Evolutionary conservation across 1,284 basidiomycete species (phyloP).

Genomic region (Bjerkandera adusta): DNA sequence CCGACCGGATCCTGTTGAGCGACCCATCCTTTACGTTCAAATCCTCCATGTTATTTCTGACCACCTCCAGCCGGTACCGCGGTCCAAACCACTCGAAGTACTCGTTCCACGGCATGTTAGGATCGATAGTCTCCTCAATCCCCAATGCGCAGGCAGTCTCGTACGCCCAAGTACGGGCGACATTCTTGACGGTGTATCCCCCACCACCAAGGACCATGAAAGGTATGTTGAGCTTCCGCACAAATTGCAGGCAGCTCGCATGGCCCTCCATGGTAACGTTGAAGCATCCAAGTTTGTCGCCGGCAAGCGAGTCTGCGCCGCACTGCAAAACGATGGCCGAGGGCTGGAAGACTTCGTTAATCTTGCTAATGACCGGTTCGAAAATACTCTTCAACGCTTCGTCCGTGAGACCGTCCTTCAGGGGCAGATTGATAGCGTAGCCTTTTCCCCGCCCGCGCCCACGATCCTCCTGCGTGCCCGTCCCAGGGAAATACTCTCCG

Average conservation of each 20-base stretch:
- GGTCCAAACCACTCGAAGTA: conserved; percentile 99
- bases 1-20: conserved; percentile 77
- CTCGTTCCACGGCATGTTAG: conserved; percentile 90
- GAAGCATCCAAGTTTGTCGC: conserved; percentile 96
- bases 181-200: conserved; percentile 96
- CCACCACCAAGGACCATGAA: conserved; percentile 93
- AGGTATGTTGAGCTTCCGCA: conserved; percentile 84
- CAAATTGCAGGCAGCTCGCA: conserved; percentile 86
- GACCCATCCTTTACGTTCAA: conserved; percentile 83
- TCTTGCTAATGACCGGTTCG: conserved; percentile 84
- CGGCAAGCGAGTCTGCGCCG: conserved; percentile 93
- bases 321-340: conserved; percentile 93
- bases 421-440: conserved; percentile 91
- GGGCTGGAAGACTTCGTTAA: conserved; percentile 90
- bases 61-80: conserved; percentile 90
- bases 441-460: conserved; percentile 87
- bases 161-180: conserved; percentile 93
- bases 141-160: conserved; percentile 95
- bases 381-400: conserved; percentile 82
- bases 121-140: conserved; percentile 74
- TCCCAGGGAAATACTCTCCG: conserved; percentile 97
- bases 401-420: conserved; percentile 94
- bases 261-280: conserved; percentile 96
- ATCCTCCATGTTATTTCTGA: conserved; percentile 93
- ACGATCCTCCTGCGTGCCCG: conserved; percentile 83